A percentile compares a stretch with the other conserved stretches of the same genome.
phyloP scores from a whole-genome alignment of 2,329 filamentous ascomycete species.

The Elsinoe ampelina region DNA sequence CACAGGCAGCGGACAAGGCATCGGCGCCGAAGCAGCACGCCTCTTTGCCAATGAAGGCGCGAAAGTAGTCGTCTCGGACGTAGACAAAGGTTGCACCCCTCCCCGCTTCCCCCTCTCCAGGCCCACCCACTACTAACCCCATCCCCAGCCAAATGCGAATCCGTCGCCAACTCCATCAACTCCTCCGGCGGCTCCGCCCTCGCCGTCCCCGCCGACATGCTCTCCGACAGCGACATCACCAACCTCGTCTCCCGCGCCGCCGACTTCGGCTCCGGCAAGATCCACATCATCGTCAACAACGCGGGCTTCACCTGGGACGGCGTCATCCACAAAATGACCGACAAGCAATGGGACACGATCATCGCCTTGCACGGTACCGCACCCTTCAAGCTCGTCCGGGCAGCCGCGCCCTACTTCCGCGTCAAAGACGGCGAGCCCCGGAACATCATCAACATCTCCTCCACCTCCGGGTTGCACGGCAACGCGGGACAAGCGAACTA shows the following conservation, averaged over 20 bases:
- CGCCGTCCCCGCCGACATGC: conserved; percentile 66
- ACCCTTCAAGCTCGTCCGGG: conserved; percentile 73
- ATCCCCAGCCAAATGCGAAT: conserved; percentile 56
- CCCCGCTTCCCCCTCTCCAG: background rate
- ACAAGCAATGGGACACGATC: conserved; percentile 88
- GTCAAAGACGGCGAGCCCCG: conserved; percentile 73
- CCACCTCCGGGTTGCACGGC: conserved; percentile 71
- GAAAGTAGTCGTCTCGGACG: conserved; percentile 74
- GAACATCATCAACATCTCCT: conserved; percentile 74
- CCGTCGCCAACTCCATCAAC: conserved; percentile 63
- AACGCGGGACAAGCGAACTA: conserved; percentile 93
- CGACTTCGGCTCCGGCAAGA: conserved; percentile 75
- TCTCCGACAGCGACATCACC: conserved; percentile 60
- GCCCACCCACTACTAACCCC: background rate
- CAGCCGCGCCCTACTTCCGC: conserved; percentile 76
- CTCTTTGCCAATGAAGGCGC: conserved; percentile 83
- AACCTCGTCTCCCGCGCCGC: conserved; percentile 65
- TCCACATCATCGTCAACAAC: conserved; percentile 87
- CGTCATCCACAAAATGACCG: conserved; percentile 84
- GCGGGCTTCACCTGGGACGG: conserved; percentile 90
- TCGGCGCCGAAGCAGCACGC: conserved; percentile 73
- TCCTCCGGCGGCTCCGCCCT: conserved; percentile 56
- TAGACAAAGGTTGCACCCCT: conserved; percentile 54
- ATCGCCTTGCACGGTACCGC: conserved; percentile 73
- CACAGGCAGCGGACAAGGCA: conserved; percentile 78